phyloP scores from a whole-genome alignment of 352 stramenopile genomes.

The Thraustochytrium striatum region DNA sequence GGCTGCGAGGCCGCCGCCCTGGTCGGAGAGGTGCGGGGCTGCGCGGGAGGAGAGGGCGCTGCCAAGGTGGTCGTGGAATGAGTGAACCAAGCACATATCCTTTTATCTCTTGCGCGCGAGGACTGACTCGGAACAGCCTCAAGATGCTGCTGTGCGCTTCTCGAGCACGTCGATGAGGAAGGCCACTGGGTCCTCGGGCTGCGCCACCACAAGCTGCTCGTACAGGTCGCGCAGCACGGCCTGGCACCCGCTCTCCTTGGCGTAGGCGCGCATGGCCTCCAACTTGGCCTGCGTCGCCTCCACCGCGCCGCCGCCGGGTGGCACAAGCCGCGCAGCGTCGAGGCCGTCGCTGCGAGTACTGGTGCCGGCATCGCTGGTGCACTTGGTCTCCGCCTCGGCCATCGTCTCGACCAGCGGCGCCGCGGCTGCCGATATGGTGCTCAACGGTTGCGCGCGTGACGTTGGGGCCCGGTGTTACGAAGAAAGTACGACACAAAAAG shows the following conservation, averaged over 20 bases:
- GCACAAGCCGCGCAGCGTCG: not conserved
- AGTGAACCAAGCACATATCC: not conserved
- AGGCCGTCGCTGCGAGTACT: too few species aligned
- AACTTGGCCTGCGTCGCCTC: conserved; percentile 16
- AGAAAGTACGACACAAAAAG: too few species aligned
- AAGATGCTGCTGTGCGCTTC: not conserved
- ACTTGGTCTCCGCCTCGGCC: too few species aligned
- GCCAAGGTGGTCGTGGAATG: not conserved
- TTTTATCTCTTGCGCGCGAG: not conserved
- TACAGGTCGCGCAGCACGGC: conserved; percentile 34
- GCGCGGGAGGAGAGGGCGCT: not conserved
- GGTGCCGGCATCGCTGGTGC: too few species aligned
- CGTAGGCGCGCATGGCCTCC: conserved; percentile 12
- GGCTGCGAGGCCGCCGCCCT: conserved; percentile 5
- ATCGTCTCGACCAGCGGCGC: too few species aligned
- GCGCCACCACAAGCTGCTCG: conserved; percentile 22
- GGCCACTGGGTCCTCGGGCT: conserved; percentile 11
- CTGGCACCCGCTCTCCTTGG: not conserved
- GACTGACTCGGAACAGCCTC: too few species aligned
- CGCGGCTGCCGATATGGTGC: too few species aligned
- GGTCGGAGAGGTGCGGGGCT: not conserved
- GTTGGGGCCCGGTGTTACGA: too few species aligned
- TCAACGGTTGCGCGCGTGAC: too few species aligned
- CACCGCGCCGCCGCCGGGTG: conserved; percentile 20
- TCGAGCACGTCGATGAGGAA: conserved; percentile 13